Conservation (phyloP, 2,329 filamentous ascomycete genomes). For the Triangularia setosa region DNA sequence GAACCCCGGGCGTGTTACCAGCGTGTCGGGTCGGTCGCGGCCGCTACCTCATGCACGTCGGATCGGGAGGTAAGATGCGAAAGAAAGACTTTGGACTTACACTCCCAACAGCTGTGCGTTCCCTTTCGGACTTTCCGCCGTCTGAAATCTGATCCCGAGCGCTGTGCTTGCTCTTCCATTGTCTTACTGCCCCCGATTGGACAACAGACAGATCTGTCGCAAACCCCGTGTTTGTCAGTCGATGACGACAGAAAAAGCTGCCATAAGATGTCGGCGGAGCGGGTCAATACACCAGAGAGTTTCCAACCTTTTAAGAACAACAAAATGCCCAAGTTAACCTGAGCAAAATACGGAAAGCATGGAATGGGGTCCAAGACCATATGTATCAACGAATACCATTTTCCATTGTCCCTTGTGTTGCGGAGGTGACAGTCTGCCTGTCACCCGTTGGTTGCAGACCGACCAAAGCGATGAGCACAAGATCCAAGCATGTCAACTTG, state of each 20-base stretch:
- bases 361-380: neutral
- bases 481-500: neutral
- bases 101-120: constrained; percentile 55
- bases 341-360: neutral
- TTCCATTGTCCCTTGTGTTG: neutral
- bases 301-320: neutral
- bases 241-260: neutral
- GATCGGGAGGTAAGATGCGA: neutral
- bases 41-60: neutral
- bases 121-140: constrained; percentile 47
- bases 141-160: constrained; percentile 28
- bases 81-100: constrained; percentile 32
- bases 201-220: neutral
- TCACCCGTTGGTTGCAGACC: neutral
- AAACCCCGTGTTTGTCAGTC: neutral
- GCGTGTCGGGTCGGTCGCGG: neutral
- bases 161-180: neutral
- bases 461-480: constrained; percentile 1
- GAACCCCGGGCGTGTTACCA: neutral
- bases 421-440: neutral
- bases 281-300: neutral
- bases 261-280: neutral
- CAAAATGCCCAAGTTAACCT: neutral
- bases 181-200: neutral
- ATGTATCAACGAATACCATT: neutral